Evolutionary conservation across 192 early-diverging fungal species (phyloP), one percentile per base, ranked within the genome.

Genomic region (Backusella tuberculispora): DNA sequence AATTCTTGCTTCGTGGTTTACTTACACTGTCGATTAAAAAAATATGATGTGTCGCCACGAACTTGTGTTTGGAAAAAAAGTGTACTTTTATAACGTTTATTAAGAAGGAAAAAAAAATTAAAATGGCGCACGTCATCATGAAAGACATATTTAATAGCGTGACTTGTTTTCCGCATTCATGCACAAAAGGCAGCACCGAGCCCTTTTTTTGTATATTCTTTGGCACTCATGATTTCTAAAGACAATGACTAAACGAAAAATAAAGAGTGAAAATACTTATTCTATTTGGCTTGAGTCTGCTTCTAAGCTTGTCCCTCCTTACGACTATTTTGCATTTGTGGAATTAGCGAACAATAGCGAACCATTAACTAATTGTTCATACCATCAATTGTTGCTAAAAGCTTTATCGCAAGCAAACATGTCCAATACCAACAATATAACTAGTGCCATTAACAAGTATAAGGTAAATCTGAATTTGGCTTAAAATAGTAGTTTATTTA

Each of bases 211-310:
- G 56, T 34, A 4, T 29, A 29, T 63, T 63, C 56, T 63, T 63
- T 63, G 56, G 26, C 8, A 7, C 24, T 63, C 29, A 1, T 63
- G 1, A 63, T 9, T 34, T 63, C 56, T 7, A 47, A 69, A 26
- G 1, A 69, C 44, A 46, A 69, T 69, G 67, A 13, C 17, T 47
- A 69, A 69, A 69, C 44, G 44, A 12, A 69, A 69, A 69, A 5
- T 29, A 69, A 69, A 69, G 44, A 47, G 67, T 47, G 67, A 69
- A 69, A 29, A 69, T 12, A 69, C 42, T 29, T 47, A 69, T 47
- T 0, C 0, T 69, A 47, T 47, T 47, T 69, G 67, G 24, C 67
- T 47, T 69, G 67, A 44, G 67, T 69, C 67, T 69, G 67, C 44
- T 26, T 26, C 26, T 63, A 63, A 63, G 13, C 26, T 37, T 26